phyloP scores from a whole-genome alignment of 495 filamentous ascomycete genomes.

The Tuber umbilicatum region DNA sequence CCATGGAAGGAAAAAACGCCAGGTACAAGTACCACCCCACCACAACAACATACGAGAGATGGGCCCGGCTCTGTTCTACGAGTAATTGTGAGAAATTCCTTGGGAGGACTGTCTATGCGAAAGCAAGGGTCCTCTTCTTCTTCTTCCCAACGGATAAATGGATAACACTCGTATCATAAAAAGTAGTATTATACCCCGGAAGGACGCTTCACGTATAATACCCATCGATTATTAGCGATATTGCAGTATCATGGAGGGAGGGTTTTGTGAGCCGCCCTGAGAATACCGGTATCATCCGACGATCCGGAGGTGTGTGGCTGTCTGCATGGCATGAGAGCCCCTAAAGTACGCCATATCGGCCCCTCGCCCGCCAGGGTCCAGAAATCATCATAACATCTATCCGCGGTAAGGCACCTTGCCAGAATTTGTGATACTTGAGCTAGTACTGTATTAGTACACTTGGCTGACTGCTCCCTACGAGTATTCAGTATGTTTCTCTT shows the following conservation, averaged over 20 bases:
- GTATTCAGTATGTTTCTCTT: background rate
- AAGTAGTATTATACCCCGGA: background rate
- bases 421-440: background rate
- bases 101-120: background rate
- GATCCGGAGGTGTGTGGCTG: background rate
- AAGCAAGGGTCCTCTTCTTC: background rate
- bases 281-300: background rate
- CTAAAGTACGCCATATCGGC: background rate
- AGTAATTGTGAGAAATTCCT: background rate
- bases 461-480: background rate
- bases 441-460: background rate
- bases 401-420: background rate
- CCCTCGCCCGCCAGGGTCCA: background rate
- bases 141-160: background rate
- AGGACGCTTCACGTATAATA: background rate
- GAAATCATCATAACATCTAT: background rate
- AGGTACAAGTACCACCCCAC: background rate
- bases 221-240: background rate
- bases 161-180: background rate
- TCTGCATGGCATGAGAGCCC: constrained; percentile 3
- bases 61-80: background rate
- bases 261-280: background rate
- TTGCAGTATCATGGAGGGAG: background rate
- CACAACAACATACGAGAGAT: background rate
- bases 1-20: background rate